phyloP scores from a whole-genome alignment of 345 rosid species.

The Acer saccharum region DNA sequence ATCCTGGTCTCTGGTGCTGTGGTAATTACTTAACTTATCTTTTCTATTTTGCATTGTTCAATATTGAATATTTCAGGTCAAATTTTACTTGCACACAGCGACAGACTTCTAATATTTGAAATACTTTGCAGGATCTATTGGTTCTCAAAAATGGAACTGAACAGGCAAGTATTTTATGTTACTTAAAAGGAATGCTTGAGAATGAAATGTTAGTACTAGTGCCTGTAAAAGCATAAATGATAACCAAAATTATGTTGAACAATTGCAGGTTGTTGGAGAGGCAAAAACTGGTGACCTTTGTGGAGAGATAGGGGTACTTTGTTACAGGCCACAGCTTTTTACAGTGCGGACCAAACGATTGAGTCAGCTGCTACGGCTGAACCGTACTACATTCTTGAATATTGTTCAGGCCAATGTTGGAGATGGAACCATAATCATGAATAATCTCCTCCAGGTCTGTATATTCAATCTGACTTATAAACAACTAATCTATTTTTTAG shows the following conservation, averaged over 20 bases:
- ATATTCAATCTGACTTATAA: not conserved
- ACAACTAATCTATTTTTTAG: not conserved
- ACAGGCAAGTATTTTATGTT: conserved; percentile 38
- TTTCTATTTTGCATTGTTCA: not conserved
- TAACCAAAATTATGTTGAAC: conserved; percentile 2
- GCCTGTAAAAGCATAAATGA: not conserved
- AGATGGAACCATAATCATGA: conserved; percentile 90
- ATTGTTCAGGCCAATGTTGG: conserved; percentile 91
- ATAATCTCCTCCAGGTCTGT: conserved; percentile 85
- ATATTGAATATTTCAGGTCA: not conserved
- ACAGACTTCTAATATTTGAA: conserved; percentile 7
- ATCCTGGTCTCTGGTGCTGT: conserved; percentile 69
- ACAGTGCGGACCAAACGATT: conserved; percentile 88
- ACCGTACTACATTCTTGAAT: conserved; percentile 79
- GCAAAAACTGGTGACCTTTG: conserved; percentile 74
- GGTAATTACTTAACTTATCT: conserved; percentile 39
- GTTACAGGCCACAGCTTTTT: conserved; percentile 85
- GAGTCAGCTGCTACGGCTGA: conserved; percentile 85
- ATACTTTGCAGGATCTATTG: conserved; percentile 51
- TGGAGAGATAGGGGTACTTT: conserved; percentile 90
- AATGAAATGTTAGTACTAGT: not conserved
- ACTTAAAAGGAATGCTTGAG: conserved; percentile 5
- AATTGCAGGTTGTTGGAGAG: conserved; percentile 63
- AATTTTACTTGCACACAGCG: not conserved
- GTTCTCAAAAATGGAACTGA: conserved; percentile 50